Percentiles rank a stretch among this genome's conserved stretches.
Conservation (phyloP, 1,139 yeast genomes). For the Insectozyma bohioensis region DNA sequence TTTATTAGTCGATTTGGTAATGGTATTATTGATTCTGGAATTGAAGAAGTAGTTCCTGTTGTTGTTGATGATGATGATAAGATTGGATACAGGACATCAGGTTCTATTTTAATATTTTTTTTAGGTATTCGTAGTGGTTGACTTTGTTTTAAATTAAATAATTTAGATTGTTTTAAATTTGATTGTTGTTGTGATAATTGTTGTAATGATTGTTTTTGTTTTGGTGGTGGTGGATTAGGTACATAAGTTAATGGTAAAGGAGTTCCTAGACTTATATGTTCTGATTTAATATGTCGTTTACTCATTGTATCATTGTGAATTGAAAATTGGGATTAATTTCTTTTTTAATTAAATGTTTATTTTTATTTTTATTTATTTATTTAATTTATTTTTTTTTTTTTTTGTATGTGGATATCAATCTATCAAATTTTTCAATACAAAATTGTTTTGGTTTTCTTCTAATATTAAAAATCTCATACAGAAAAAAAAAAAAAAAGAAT, state of each 20-base stretch:
- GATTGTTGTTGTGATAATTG: conserved; percentile 4
- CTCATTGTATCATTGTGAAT: conserved; percentile 12
- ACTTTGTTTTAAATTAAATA: conserved; percentile 1
- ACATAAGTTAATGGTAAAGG: conserved; percentile 40
- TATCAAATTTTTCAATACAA: too few relatives aligned
- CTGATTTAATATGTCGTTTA: conserved; percentile 10
- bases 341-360: too few relatives aligned
- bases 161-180: too few relatives aligned
- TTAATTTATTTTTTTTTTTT: too few relatives aligned
- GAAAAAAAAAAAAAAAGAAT: too few relatives aligned
- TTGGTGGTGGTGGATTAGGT: conserved; percentile 3
- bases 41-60: conserved; percentile 2
- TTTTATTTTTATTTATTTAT: too few relatives aligned
- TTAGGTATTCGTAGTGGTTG: conserved; percentile 2
- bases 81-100: too few relatives aligned
- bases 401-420: too few relatives aligned
- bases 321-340: not conserved
- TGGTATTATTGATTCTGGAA: conserved; percentile 1
- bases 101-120: not conserved
- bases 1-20: conserved; percentile 7
- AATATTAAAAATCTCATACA: too few relatives aligned
- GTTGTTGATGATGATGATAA: conserved; percentile 5
- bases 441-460: too few relatives aligned
- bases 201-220: conserved; percentile 3
- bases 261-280: conserved; percentile 26